Percentiles rank a stretch among this genome's conserved stretches.
Conservation (phyloP, 1,139 yeast species). For the Meyerozyma guilliermondii region DNA sequence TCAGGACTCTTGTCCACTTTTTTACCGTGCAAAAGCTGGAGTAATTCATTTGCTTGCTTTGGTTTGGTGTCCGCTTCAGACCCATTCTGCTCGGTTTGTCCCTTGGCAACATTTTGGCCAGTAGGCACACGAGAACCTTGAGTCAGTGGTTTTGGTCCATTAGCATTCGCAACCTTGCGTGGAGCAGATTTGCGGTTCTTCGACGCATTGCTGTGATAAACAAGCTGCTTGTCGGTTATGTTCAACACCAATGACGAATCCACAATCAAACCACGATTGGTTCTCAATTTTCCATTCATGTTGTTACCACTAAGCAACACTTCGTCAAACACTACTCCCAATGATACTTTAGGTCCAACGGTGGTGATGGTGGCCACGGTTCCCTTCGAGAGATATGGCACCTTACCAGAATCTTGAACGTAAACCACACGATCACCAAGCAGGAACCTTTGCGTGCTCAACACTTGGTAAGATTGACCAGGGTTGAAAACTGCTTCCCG, state of each 20-base stretch:
- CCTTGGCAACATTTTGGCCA: not conserved
- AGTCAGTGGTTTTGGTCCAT: not conserved
- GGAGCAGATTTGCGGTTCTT: conserved; percentile 32
- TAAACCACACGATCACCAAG: conserved; percentile 90
- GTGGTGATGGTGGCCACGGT: conserved; percentile 81
- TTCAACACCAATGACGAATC: conserved; percentile 83
- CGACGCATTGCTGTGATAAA: conserved; percentile 70
- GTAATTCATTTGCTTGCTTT: conserved; percentile 28
- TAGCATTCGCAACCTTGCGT: conserved; percentile 17
- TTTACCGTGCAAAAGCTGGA: conserved; percentile 31
- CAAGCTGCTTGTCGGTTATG: conserved; percentile 65
- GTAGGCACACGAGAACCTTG: not conserved
- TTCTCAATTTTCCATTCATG: conserved; percentile 68
- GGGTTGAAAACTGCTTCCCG: conserved; percentile 80
- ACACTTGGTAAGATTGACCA: conserved; percentile 61
- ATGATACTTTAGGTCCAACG: conserved; percentile 49
- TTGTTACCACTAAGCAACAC: conserved; percentile 80
- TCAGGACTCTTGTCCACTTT: conserved; percentile 13
- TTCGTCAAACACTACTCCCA: conserved; percentile 78
- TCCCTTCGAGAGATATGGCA: conserved; percentile 83
- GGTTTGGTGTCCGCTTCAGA: conserved; percentile 7
- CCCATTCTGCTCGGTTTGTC: not conserved
- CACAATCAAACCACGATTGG: conserved; percentile 79
- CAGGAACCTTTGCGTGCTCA: conserved; percentile 71
- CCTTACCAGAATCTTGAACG: conserved; percentile 84